Base-by-base conservation (phyloP, 2,329 filamentous ascomycete genomes). In the Colletotrichum sojae region DNA sequence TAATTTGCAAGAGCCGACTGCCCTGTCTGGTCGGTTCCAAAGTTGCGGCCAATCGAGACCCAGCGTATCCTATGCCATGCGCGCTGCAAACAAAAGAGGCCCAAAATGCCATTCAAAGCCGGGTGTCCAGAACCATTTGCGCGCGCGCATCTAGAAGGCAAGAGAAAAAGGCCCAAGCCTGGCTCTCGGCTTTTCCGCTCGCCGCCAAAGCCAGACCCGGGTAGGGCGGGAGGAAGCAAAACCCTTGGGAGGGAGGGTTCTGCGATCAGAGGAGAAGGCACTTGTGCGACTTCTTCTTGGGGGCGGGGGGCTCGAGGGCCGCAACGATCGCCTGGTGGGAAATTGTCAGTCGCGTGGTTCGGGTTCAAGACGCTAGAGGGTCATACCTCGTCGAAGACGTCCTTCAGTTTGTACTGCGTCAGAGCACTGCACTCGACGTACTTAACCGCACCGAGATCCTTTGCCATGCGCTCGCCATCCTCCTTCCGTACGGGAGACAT, bases 351-450 rank as follows among this genome's bases (percentile, higher is more conserved):
- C 12, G 49, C 16, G 16, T 15, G 25, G 10, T 12, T 6, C n/a
- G 13, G 16, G 6, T 8, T 65, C 67, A 56, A 48, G n/a, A 36
- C 36, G 18, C 18, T 36, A 45, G 36, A 56, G 18, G 12, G 18
- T 78, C 88, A 75, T 88, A 97, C 95, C 92, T 98, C 96, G 78
- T 99, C 96, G 83, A 99, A 99, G 18, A 99, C 96, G 79, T 98
- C 96, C 88, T 99, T 99, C 73, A 99, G 85, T 84, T 98, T 98
- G 85, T 95, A 98, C 85, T 99, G 96, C 71, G 96, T 98, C 81
- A 99, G 85, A 67, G 96, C 96, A 79, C 95, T 98, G 86, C 96
- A 99, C 85, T 99, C 96, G 73, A 98, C 96, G 76, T 99, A 99
- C 86, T 98, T 98, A 76, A 99, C 94, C 5, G 96, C 96, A 71